Evolutionary conservation across 768 basidiomycete species (phyloP).

Genomic region (Neoboletus subvelutipes): DNA sequence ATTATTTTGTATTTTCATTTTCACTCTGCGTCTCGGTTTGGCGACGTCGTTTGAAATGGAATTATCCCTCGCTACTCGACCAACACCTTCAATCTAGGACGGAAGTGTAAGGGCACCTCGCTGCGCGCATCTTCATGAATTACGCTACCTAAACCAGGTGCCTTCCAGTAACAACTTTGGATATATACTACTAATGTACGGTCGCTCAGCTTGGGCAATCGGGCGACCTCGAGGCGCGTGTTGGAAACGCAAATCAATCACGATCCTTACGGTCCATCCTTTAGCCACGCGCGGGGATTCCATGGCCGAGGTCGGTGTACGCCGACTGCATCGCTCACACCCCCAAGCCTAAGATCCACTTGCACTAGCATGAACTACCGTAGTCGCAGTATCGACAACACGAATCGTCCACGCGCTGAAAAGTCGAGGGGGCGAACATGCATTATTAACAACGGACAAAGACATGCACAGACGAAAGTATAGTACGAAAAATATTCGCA

Average conservation of each 20-base stretch:
- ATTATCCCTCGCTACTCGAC: no score
- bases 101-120: background rate
- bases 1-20: background rate
- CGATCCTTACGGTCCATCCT: background rate
- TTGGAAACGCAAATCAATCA: background rate
- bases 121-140: background rate
- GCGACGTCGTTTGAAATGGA: background rate
- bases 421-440: no score
- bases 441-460: background rate
- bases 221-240: background rate
- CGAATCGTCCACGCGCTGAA: background rate
- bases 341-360: no score
- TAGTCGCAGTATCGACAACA: no score
- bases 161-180: background rate
- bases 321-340: no score
- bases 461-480: no score
- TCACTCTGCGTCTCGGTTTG: no score
- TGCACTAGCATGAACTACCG: no score
- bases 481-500: background rate
- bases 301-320: no score
- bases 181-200: no score
- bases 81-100: background rate
- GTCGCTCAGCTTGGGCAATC: background rate
- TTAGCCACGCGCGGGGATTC: no score
- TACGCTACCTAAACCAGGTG: background rate